These are phyloP conservation scores for Citrullus colocynthis DNA, from an alignment of 306 rosid genomes.

Conservation along the genomic window DNA sequence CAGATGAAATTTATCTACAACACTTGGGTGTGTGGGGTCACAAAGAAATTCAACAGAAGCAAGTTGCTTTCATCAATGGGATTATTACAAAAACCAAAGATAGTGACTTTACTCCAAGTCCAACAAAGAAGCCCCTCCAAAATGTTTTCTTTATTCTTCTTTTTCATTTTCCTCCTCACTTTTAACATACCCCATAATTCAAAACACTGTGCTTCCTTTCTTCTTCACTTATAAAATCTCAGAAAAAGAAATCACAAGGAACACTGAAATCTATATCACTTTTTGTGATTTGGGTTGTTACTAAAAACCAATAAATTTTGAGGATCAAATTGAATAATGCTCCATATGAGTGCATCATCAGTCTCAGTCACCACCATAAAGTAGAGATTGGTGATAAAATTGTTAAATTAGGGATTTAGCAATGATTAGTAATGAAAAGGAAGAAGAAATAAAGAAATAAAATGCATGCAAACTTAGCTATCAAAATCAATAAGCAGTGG, in stretches of 20 bases:
- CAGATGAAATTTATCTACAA: background rate
- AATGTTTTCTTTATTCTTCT: background rate
- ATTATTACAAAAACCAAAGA: background rate
- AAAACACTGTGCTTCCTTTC: background rate
- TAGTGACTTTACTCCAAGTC: conserved; percentile 5
- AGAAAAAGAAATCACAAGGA: background rate
- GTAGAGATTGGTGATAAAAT: background rate
- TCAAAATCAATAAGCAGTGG: conserved; percentile 1
- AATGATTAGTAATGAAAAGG: background rate
- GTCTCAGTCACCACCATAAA: background rate
- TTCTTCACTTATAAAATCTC: background rate
- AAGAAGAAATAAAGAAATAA: background rate
- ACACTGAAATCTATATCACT: background rate
- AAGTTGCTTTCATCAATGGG: conserved; percentile 6
- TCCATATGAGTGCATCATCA: background rate
- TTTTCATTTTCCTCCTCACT: background rate
- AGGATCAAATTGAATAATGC: background rate
- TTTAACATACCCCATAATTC: background rate
- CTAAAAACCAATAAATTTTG: background rate
- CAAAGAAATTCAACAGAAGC: background rate
- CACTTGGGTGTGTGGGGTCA: background rate
- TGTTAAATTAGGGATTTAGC: background rate
- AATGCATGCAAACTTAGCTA: background rate
- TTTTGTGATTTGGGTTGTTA: background rate
- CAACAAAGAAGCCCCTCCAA: conserved; percentile 5